phyloP scores from a whole-genome alignment of 2,329 filamentous ascomycete species.

The Nigrospora osmanthi region DNA sequence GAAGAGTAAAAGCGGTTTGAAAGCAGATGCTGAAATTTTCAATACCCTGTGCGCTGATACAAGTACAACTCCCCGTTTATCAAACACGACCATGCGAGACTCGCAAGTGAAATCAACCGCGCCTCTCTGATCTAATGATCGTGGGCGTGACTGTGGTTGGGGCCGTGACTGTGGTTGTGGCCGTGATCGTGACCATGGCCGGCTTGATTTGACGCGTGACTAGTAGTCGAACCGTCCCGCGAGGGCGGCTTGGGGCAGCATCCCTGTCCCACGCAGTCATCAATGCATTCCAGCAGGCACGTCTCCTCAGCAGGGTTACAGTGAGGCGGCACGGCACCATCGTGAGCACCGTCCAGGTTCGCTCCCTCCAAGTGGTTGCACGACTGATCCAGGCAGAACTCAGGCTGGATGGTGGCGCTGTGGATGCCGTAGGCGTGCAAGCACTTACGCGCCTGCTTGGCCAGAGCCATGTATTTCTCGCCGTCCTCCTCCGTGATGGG shows the following conservation, averaged over 20 bases:
- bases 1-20: too few relatives aligned
- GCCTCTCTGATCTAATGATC: not conserved
- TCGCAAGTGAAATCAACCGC: too few relatives aligned
- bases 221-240: not conserved
- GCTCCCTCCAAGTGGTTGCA: slow-evolving; percentile 23
- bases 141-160: not conserved
- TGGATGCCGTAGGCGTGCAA: slow-evolving; percentile 95
- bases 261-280: slow-evolving; percentile 36
- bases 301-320: slow-evolving; percentile 6
- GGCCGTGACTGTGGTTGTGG: not conserved
- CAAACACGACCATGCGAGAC: too few relatives aligned
- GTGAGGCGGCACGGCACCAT: slow-evolving; percentile 14
- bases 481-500: slow-evolving; percentile 76
- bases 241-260: slow-evolving; percentile 28
- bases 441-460: slow-evolving; percentile 74
- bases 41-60: too few relatives aligned
- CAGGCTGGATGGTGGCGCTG: slow-evolving; percentile 93
- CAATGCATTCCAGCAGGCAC: slow-evolving; percentile 46
- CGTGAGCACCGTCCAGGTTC: slow-evolving; percentile 5
- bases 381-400: slow-evolving; percentile 57
- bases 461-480: slow-evolving; percentile 83
- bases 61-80: too few relatives aligned
- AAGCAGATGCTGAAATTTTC: too few relatives aligned
- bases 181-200: slow-evolving; percentile 1
- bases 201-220: slow-evolving; percentile 2